Percentiles rank a stretch among this genome's conserved stretches.
Evolutionary conservation across 1,139 yeast genomes (phyloP).

Genomic region (Lizanozyma gosingica): DNA sequence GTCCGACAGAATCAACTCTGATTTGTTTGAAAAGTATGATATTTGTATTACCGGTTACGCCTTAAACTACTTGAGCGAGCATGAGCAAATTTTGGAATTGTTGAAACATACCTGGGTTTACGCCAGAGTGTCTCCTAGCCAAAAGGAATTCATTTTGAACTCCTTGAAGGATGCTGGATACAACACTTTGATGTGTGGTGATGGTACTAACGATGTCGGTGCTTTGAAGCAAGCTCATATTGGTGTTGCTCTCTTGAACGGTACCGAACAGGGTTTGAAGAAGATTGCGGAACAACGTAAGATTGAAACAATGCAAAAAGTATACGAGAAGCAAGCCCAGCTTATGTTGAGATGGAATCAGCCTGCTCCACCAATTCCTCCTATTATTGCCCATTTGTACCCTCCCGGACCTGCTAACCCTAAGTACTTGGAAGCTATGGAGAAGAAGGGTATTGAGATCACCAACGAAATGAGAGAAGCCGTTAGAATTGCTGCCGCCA

Average conservation of each 20-base stretch:
- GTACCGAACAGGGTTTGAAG: constrained; percentile 91
- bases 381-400: constrained; percentile 80
- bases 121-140: constrained; percentile 95
- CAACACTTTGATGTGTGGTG: constrained; percentile 97
- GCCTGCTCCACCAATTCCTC: constrained; percentile 82
- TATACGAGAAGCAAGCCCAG: constrained; percentile 79
- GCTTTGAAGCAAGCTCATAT: constrained; percentile 97
- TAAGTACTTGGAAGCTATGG: constrained; percentile 76
- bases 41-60: constrained; percentile 95
- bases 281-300: constrained; percentile 78
- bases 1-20: constrained; percentile 45
- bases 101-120: constrained; percentile 92
- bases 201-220: constrained; percentile 99
- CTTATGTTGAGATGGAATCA: constrained; percentile 75
- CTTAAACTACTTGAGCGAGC: constrained; percentile 50
- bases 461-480: constrained; percentile 57
- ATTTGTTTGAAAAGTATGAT: constrained; percentile 61
- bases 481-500: constrained; percentile 35
- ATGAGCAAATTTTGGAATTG: constrained; percentile 59
- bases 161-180: constrained; percentile 84
- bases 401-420: constrained; percentile 96
- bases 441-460: constrained; percentile 69
- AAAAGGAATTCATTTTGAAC: constrained; percentile 84
- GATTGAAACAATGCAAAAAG: constrained; percentile 52
- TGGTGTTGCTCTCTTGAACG: constrained; percentile 94